Base-by-base conservation (phyloP, 2,329 filamentous ascomycete genomes). In the Hortaea werneckii region DNA sequence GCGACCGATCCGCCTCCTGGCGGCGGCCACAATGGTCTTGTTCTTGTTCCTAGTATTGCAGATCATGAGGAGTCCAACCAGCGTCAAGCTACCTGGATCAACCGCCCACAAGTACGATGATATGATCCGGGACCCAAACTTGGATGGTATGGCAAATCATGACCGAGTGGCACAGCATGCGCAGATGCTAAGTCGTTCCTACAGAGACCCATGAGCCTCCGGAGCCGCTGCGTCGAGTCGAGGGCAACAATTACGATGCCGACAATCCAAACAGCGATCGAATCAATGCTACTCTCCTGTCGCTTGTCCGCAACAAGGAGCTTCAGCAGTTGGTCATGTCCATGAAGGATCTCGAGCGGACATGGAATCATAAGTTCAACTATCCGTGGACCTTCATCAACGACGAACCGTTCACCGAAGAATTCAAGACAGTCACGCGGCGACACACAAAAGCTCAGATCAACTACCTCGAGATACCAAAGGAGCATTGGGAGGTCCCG, bases 361-460 rank as follows among this genome's bases (percentile, higher is more conserved):
- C 90, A 1, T 98, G 89, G 88, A 98, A 98, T 62, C 75, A 80
- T 74, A 98, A 98, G 64, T 98, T 96, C 78, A 98, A 98, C 72
- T 98, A 98, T 63, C 92, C 92, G 0, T 98, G 92, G 87, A 95
- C 88, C 6, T 98, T 98, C 66, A 94, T 98, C 76, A 98, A 98
- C 69, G 90, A 98, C 61, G 82, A 86, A 43, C 86, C 87, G 11
- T 98, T 98, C 62, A 82, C 84, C 2, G 85, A 92, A 11, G 89
- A 96, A 58, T 98, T 98, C 73, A 96, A 94, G 70, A 73, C 72
- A 58, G 79, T 77, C 66, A 96, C 89, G 0, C 74, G 77, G 51
- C 87, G 82, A 28, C 82, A 78, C 42, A 96, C 90, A 12, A 95
- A 94, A 55, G 92, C 90, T 40, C 82, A 94, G 65, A 86, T 85